Percentiles rank a stretch among this genome's conserved stretches.
phyloP scores from a whole-genome alignment of 2,329 filamentous ascomycete genomes.

The Pseudogymnoascus sp. region DNA sequence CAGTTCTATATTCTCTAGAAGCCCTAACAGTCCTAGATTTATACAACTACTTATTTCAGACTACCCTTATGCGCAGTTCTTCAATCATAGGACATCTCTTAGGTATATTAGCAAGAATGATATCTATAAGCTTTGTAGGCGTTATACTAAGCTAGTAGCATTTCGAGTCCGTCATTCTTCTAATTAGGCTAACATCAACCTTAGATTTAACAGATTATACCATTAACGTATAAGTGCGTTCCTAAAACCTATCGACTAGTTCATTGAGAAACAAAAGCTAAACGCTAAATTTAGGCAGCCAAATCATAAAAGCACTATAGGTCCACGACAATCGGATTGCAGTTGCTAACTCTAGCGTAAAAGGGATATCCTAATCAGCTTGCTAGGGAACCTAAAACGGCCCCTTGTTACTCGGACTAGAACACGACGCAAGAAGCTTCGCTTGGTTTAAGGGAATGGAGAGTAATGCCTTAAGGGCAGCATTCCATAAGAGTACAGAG shows the following conservation, averaged over 20 bases:
- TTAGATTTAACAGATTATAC: slow-evolving; percentile 15
- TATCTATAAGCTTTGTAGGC: slow-evolving; percentile 17
- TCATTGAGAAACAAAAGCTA: slow-evolving; percentile 14
- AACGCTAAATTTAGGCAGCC: slow-evolving; percentile 17
- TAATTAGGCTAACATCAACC: slow-evolving; percentile 15
- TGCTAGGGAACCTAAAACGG: background rate
- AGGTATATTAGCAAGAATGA: slow-evolving; percentile 13
- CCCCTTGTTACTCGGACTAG: background rate
- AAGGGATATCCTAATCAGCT: background rate
- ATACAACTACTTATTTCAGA: no score
- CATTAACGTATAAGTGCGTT: slow-evolving; percentile 20
- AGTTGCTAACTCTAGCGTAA: background rate
- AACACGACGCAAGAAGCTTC: background rate
- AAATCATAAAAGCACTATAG: slow-evolving; percentile 11
- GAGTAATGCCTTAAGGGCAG: no score
- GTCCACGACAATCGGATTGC: background rate
- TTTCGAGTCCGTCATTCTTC: slow-evolving; percentile 18
- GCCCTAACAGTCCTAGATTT: no score
- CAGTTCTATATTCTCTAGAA: no score
- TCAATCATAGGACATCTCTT: no score
- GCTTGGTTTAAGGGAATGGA: background rate
- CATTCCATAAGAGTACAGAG: no score
- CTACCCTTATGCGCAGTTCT: no score
- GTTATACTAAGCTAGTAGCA: slow-evolving; percentile 16
- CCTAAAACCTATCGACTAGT: slow-evolving; percentile 8